phyloP scores from a whole-genome alignment of 176 grass and related monocot genomes.

The Metroxylon sagu region DNA sequence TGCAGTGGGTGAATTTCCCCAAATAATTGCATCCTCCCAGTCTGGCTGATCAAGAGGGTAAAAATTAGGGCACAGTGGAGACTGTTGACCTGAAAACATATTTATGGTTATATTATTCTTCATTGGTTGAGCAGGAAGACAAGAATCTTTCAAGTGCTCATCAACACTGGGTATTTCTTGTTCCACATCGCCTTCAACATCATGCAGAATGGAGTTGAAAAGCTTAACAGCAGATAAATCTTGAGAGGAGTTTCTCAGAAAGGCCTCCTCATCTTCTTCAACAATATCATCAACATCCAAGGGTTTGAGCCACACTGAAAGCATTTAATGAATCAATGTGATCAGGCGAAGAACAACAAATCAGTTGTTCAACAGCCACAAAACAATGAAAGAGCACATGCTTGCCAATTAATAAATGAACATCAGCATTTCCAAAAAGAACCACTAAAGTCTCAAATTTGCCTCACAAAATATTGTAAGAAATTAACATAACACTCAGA shows the following conservation, averaged over 20 bases:
- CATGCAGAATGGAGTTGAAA: conserved; percentile 30
- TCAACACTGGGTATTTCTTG: conserved; percentile 42
- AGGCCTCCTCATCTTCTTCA: conserved; percentile 94
- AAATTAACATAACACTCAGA: no score
- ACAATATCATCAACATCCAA: conserved; percentile 53
- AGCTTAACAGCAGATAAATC: conserved; percentile 49
- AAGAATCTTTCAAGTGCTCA: conserved; percentile 28
- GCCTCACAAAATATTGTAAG: no score
- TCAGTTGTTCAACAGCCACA: neutral
- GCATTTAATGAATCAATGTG: neutral
- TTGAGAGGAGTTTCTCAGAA: conserved; percentile 52
- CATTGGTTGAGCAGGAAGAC: conserved; percentile 79
- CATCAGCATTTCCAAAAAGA: no score
- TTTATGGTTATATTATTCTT: conserved; percentile 24
- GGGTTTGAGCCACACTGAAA: conserved; percentile 32
- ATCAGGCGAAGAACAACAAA: conserved; percentile 20
- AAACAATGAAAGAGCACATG: no score
- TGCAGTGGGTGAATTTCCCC: conserved; percentile 78
- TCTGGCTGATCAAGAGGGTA: conserved; percentile 84
- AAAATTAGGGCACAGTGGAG: conserved; percentile 69
- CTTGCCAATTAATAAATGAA: no score
- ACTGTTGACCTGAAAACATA: conserved; percentile 21
- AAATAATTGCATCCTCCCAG: conserved; percentile 90
- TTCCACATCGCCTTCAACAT: conserved; percentile 43
- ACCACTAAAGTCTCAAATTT: no score